Evolutionary conservation across 2,329 filamentous ascomycete genomes (phyloP).

Genomic region (Botrytis squamosa): DNA sequence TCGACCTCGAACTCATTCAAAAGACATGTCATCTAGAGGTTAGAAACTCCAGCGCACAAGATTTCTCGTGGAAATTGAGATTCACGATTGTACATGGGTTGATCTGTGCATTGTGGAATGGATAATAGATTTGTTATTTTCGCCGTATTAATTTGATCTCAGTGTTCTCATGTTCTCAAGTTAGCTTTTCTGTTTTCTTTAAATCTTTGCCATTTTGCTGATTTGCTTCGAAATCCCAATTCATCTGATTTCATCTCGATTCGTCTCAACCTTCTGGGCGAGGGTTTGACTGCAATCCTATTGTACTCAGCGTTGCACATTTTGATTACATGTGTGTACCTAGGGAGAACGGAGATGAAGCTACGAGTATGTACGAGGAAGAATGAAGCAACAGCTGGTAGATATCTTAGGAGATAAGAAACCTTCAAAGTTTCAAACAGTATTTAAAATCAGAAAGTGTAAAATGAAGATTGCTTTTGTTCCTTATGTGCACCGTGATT

Average conservation of each 20-base stretch:
- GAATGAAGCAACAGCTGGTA: not conserved
- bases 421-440: not conserved
- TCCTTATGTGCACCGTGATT: not conserved
- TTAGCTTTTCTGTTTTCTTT: not conserved
- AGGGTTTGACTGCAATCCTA: not conserved
- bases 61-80: not conserved
- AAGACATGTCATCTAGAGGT: not conserved
- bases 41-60: not conserved
- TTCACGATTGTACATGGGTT: not conserved
- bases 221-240: not conserved
- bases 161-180: not conserved
- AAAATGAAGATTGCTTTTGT: not conserved
- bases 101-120: conserved; percentile 1
- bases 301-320: not conserved
- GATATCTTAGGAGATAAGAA: not conserved
- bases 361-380: too few species aligned
- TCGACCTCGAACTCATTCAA: not conserved
- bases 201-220: not conserved
- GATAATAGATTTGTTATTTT: not conserved
- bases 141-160: not conserved
- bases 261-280: not conserved
- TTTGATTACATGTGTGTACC: not conserved
- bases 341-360: not conserved
- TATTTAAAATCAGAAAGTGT: not conserved
- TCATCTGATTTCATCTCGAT: not conserved